phyloP scores from a whole-genome alignment of 192 early-diverging fungal species.

The Coemansia sp. region DNA sequence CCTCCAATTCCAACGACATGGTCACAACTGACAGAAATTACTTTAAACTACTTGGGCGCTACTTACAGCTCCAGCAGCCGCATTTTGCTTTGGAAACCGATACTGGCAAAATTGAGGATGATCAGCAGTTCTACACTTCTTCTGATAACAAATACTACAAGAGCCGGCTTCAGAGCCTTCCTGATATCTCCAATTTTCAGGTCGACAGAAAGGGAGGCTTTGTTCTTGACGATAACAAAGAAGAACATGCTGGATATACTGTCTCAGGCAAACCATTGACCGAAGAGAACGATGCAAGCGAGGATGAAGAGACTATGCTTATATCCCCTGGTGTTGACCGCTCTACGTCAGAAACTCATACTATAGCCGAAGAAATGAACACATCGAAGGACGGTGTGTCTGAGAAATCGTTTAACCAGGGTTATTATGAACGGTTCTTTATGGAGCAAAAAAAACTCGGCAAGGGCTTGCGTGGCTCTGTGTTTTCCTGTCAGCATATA shows the following conservation, averaged over 20 bases:
- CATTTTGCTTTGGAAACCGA: constrained; percentile 12
- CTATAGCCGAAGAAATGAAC: neutral
- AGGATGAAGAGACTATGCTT: neutral
- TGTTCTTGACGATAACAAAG: constrained; percentile 2
- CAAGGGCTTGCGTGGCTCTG: constrained; percentile 84
- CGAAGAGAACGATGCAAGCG: neutral
- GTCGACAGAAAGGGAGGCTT: neutral
- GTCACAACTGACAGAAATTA: constrained; percentile 39
- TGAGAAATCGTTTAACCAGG: constrained; percentile 82
- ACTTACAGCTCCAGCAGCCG: constrained; percentile 17
- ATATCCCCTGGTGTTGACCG: neutral
- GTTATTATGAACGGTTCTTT: constrained; percentile 95
- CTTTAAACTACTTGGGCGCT: constrained; percentile 39
- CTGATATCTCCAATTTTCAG: constrained; percentile 1
- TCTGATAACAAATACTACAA: neutral
- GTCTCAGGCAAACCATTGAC: neutral
- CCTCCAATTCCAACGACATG: neutral
- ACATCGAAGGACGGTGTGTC: constrained; percentile 41
- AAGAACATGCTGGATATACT: neutral
- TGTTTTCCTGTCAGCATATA: constrained; percentile 85
- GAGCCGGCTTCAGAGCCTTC: neutral
- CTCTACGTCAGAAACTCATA: neutral
- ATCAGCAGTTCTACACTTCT: neutral
- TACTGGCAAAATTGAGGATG: neutral
- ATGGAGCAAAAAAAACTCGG: constrained; percentile 85